A percentile compares a stretch with the other conserved stretches of the same genome.
Evolutionary conservation across 441 rosid species (phyloP).

Genomic region (Hypseocharis bilobata): DNA sequence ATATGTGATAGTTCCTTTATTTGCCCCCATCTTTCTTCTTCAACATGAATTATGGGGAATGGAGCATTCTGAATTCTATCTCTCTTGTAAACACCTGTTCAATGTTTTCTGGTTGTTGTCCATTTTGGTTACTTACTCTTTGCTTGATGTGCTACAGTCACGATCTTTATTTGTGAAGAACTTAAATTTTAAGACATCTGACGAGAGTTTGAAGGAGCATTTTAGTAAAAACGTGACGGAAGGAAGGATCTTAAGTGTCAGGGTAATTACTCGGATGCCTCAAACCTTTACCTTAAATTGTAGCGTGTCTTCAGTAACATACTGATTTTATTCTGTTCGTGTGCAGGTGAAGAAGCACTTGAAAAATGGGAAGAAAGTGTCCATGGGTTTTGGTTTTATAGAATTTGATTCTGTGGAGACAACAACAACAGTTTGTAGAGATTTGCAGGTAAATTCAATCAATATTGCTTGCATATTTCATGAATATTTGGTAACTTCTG

Average conservation of each 20-base stretch:
- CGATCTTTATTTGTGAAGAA: constrained; percentile 75
- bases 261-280: constrained; percentile 38
- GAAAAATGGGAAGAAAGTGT: constrained; percentile 69
- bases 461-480: not conserved
- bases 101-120: not conserved
- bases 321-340: constrained; percentile 8
- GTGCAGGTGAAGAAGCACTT: constrained; percentile 67
- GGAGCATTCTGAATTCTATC: not conserved
- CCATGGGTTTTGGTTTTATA: constrained; percentile 83
- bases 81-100: constrained; percentile 1
- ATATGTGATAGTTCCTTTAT: not conserved
- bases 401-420: constrained; percentile 80
- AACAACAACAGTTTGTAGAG: constrained; percentile 49
- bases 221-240: constrained; percentile 49
- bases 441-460: constrained; percentile 52
- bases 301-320: constrained; percentile 14
- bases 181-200: constrained; percentile 79
- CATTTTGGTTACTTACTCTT: constrained; percentile 7
- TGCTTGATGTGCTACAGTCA: constrained; percentile 45
- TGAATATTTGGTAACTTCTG: constrained; percentile 7
- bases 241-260: constrained; percentile 63
- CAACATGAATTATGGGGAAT: not conserved
- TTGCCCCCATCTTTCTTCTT: not conserved
- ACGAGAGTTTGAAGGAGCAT: constrained; percentile 64
- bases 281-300: constrained; percentile 2